Evolutionary conservation across 352 stramenopile species (phyloP), one percentile per base, ranked within the genome.

Genomic region (Pythium coloratum): DNA sequence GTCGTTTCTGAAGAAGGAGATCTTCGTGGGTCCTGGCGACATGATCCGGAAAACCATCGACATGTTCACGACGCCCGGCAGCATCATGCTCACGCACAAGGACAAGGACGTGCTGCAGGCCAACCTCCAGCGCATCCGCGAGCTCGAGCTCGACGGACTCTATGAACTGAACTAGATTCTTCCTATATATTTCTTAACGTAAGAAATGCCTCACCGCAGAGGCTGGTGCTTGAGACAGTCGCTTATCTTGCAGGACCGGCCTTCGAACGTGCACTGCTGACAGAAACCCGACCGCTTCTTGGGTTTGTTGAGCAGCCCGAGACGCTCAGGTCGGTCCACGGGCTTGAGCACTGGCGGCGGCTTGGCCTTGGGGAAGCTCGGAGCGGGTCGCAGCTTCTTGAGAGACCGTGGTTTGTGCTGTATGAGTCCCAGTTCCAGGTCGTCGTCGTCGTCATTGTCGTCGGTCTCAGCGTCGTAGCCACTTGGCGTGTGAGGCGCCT

Each of bases 11-110:
- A 92, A 90, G 68, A 86, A 96, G 65, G 92, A 98, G 72, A 91
- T 97, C 67, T 88, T 94, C 51, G 81, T 97, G 18, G 77, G 86
- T 32, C 70, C 86, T 16, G 95, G 93, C 18, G 87, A 95, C 59
- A 73, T 80, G 42, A 78, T 99, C 53, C 72, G 83, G 61, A 92
- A 89, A 64, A 99, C 96, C 4, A 85, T 97, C 51, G 94, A 98
- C 65, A 98, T 98, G 84, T 95, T 96, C 73, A 97, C 90, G 59
- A 97, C 97, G 55, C 91, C 90, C 6, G 96, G 96, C 44, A 98
- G 94, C 81, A 95, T 98, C 61, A 95, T 98, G 73, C 78, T 99
- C 13, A 88, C 96, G 7, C 89, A 98, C 78, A 82, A 92, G 65
- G 88, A 98, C 65, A 69, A 82, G 54, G 71, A 87, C 34, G 71